Evolutionary conservation across 2,329 filamentous ascomycete genomes (phyloP).

Genomic region (Fusarium drepaniforme): DNA sequence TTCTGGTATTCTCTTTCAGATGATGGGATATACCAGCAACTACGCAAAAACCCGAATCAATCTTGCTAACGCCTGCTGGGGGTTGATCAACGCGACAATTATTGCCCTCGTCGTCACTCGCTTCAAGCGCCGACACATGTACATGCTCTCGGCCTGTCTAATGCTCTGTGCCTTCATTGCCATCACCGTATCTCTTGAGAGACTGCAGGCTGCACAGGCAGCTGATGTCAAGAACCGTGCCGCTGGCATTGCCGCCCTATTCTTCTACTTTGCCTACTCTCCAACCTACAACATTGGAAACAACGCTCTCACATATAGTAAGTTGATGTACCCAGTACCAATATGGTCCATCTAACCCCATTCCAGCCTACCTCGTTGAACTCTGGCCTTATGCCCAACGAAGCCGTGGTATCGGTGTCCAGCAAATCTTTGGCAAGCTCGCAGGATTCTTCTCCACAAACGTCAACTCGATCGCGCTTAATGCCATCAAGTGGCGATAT

Average conservation of each 20-base stretch:
- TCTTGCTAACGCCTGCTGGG: slow-evolving; percentile 59
- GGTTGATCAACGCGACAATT: slow-evolving; percentile 55
- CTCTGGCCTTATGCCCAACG: slow-evolving; percentile 69
- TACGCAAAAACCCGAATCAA: slow-evolving; percentile 61
- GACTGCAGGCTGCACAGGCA: slow-evolving; percentile 50
- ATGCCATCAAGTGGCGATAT: slow-evolving; percentile 56
- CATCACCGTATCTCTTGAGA: slow-evolving; percentile 63
- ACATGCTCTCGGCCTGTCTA: slow-evolving; percentile 61
- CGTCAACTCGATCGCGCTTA: slow-evolving; percentile 58
- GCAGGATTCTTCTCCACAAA: slow-evolving; percentile 58
- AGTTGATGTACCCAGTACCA: not conserved
- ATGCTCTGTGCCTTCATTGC: slow-evolving; percentile 64
- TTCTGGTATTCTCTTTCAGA: slow-evolving; percentile 51
- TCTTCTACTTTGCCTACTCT: slow-evolving; percentile 31
- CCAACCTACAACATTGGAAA: slow-evolving; percentile 40
- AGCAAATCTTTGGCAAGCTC: slow-evolving; percentile 64
- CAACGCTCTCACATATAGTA: slow-evolving; percentile 40
- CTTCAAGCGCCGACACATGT: slow-evolving; percentile 64
- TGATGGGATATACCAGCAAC: slow-evolving; percentile 57
- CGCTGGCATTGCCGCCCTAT: slow-evolving; percentile 29
- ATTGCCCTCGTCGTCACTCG: slow-evolving; percentile 57
- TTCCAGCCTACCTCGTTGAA: slow-evolving; percentile 64
- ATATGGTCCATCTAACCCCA: slow-evolving; percentile 1
- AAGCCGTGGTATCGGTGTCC: slow-evolving; percentile 68
- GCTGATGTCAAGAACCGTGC: slow-evolving; percentile 11